These are phyloP conservation scores for Calonectria pseudoturangicola DNA, from an alignment of 2,329 filamentous ascomycete species.

Conservation along the genomic window DNA sequence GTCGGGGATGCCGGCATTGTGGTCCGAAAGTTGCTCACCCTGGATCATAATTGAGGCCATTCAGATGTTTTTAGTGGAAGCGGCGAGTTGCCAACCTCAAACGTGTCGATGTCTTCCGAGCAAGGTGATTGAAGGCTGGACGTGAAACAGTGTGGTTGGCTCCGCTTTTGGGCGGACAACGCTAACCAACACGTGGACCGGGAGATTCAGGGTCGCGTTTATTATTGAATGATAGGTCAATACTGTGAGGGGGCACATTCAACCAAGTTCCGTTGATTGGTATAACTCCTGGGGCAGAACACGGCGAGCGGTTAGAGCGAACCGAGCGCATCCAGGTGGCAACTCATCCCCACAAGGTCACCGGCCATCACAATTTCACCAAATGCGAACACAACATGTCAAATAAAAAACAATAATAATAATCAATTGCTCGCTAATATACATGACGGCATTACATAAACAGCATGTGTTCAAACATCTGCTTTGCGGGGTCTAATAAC, in stretches of 20 bases:
- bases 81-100: neutral
- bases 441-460: constrained; percentile 17
- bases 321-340: too few species aligned
- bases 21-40: neutral
- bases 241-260: neutral
- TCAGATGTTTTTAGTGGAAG: neutral
- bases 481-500: neutral
- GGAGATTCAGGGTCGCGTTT: neutral
- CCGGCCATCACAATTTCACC: neutral
- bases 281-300: neutral
- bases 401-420: neutral
- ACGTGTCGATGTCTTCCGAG: neutral
- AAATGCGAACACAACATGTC: neutral
- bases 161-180: neutral
- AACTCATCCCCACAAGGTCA: neutral
- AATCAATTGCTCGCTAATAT: constrained; percentile 7
- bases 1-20: neutral
- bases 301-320: neutral
- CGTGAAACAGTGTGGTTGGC: neutral
- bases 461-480: neutral
- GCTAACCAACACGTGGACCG: neutral
- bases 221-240: neutral
- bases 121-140: neutral
- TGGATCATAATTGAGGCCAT: neutral
- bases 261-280: neutral